phyloP scores from a whole-genome alignment of 208 protist genomes.

The Wallacemonas rigidus region DNA sequence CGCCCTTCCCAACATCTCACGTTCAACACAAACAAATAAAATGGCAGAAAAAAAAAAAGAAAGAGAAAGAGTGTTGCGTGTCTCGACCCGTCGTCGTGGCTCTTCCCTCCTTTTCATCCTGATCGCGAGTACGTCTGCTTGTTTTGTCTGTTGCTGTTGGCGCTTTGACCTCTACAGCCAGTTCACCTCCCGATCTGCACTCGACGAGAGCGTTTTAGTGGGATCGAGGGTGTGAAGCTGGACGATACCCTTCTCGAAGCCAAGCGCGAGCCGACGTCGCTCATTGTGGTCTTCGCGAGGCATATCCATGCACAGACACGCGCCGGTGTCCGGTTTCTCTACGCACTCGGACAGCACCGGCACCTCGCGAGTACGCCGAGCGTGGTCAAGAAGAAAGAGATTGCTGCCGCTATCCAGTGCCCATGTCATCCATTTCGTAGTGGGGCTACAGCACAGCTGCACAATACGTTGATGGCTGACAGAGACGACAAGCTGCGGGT shows the following conservation, averaged over 20 bases:
- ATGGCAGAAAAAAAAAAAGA: too few species aligned
- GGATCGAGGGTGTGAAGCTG: conserved; percentile 68
- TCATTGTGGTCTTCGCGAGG: conserved; percentile 54
- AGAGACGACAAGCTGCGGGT: conserved; percentile 68
- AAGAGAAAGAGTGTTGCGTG: too few species aligned
- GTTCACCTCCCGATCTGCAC: conserved; percentile 56
- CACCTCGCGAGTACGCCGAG: conserved; percentile 39
- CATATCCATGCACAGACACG: conserved; percentile 64
- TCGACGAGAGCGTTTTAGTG: conserved; percentile 38
- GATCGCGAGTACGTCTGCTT: not conserved
- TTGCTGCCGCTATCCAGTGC: conserved; percentile 70
- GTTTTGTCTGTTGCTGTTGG: not conserved
- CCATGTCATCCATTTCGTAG: conserved; percentile 67
- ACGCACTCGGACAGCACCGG: conserved; percentile 58
- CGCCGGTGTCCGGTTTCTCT: conserved; percentile 55
- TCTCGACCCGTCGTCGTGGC: too few species aligned
- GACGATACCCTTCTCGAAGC: conserved; percentile 74
- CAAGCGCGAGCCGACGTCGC: conserved; percentile 55
- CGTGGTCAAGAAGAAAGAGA: conserved; percentile 72
- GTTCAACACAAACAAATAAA: not conserved
- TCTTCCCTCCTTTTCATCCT: not conserved
- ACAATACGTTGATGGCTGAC: conserved; percentile 42
- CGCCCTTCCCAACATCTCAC: conserved; percentile 6
- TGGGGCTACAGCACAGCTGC: conserved; percentile 49
- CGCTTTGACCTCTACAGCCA: conserved; percentile 49